Conservation (phyloP, 106 monocot species). For the Triglochin maritima region DNA sequence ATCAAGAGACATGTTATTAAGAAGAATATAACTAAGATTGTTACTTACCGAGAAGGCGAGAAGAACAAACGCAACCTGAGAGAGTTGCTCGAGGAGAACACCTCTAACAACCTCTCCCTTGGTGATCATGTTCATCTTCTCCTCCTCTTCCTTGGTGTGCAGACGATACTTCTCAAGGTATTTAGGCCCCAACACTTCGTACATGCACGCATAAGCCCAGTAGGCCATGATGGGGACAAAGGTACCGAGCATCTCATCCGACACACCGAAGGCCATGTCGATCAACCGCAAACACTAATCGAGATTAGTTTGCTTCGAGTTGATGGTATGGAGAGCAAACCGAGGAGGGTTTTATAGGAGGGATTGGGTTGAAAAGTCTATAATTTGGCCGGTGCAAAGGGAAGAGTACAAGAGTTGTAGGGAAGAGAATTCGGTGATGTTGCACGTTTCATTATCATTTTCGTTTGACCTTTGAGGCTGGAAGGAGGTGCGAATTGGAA, state of each 20-base stretch:
- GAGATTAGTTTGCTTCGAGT: no score
- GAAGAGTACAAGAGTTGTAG: no score
- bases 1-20: background rate
- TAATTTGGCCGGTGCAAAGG: no score
- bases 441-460: no score
- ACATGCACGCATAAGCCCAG: constrained; percentile 71
- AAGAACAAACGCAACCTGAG: background rate
- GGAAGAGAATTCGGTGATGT: no score
- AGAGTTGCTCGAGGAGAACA: constrained; percentile 27
- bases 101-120: constrained; percentile 46
- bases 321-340: no score
- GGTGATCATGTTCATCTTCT: constrained; percentile 43
- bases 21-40: background rate
- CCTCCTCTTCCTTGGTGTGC: constrained; percentile 53
- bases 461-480: no score
- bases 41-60: background rate
- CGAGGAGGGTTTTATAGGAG: no score
- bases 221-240: constrained; percentile 67
- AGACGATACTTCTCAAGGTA: constrained; percentile 40
- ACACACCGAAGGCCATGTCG: background rate
- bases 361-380: no score
- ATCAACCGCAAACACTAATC: no score
- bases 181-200: constrained; percentile 15
- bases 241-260: constrained; percentile 65
- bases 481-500: no score